Percentiles rank a stretch among this genome's conserved stretches.
phyloP scores from a whole-genome alignment of 2,329 filamentous ascomycete genomes.

The Acarospora socialis region DNA sequence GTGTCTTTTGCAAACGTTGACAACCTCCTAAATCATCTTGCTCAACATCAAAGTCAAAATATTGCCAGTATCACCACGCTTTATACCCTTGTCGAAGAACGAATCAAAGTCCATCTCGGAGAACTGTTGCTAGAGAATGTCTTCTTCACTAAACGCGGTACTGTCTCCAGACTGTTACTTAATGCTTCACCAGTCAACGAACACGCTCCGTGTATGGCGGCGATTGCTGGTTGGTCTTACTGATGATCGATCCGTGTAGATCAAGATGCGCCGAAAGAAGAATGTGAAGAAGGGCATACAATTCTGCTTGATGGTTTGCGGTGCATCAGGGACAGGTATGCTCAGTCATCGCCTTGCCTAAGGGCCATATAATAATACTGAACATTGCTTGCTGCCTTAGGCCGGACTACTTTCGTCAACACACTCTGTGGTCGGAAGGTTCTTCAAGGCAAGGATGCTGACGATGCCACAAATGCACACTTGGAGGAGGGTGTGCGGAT shows the following conservation, averaged over 20 bases:
- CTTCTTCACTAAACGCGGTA: slow-evolving; percentile 40
- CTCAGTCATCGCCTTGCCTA: slow-evolving; percentile 18
- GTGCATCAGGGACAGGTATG: slow-evolving; percentile 93
- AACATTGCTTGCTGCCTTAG: slow-evolving; percentile 31
- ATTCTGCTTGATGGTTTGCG: slow-evolving; percentile 99
- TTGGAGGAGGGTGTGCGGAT: slow-evolving; percentile 96
- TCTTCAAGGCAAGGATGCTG: slow-evolving; percentile 77
- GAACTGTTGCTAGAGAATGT: slow-evolving; percentile 28
- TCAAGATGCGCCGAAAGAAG: slow-evolving; percentile 99
- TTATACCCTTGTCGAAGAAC: too few species aligned
- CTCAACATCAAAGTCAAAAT: too few species aligned
- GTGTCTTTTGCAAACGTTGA: too few species aligned
- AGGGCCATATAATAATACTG: slow-evolving; percentile 3
- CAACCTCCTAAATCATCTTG: too few species aligned
- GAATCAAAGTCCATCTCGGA: too few species aligned
- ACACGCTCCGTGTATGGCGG: too few species aligned
- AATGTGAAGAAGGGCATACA: slow-evolving; percentile 99
- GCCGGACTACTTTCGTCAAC: slow-evolving; percentile 98
- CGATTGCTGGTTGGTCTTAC: too few species aligned
- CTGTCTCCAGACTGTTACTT: slow-evolving; percentile 21
- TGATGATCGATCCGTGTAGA: slow-evolving; percentile 44
- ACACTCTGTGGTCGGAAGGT: slow-evolving; percentile 94
- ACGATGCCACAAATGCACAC: slow-evolving; percentile 78
- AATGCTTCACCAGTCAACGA: slow-evolving; percentile 13
- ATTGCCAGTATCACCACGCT: too few species aligned